These are phyloP conservation scores for Colletotrichum sp. DNA, from an alignment of 2,329 filamentous ascomycete genomes.

Conservation along the genomic window DNA sequence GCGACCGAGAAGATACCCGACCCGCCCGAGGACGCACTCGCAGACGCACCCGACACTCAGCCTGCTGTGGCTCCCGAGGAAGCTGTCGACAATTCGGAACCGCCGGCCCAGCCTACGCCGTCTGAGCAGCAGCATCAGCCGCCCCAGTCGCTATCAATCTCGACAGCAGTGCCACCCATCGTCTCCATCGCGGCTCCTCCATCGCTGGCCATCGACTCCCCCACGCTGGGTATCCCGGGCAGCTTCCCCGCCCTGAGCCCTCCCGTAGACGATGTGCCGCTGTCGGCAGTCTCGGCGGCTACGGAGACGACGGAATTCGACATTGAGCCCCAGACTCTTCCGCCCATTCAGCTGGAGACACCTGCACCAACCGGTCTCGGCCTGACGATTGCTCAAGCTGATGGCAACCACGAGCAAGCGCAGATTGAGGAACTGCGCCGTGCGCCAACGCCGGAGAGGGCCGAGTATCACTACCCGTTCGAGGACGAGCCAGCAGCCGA, in stretches of 20 bases:
- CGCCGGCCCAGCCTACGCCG: background rate
- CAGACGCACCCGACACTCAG: background rate
- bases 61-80: background rate
- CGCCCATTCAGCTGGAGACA: conserved; percentile 40
- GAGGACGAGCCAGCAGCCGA: conserved; percentile 43
- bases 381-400: conserved; percentile 4
- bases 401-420: conserved; percentile 8
- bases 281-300: conserved; percentile 61
- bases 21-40: background rate
- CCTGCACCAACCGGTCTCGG: conserved; percentile 11
- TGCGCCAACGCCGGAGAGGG: conserved; percentile 24
- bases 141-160: conserved; percentile 1
- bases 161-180: conserved; percentile 2
- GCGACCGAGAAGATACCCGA: background rate
- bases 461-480: conserved; percentile 56
- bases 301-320: conserved; percentile 76
- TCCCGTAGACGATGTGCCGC: conserved; percentile 51
- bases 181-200: conserved; percentile 7
- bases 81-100: background rate
- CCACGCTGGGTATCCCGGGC: conserved; percentile 69
- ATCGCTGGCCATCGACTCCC: conserved; percentile 56
- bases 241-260: conserved; percentile 55
- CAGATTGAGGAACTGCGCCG: conserved; percentile 22
- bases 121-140: background rate
- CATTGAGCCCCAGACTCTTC: conserved; percentile 69